phyloP scores from a whole-genome alignment of 306 rosid genomes.

The Mimosa bimucronata region DNA sequence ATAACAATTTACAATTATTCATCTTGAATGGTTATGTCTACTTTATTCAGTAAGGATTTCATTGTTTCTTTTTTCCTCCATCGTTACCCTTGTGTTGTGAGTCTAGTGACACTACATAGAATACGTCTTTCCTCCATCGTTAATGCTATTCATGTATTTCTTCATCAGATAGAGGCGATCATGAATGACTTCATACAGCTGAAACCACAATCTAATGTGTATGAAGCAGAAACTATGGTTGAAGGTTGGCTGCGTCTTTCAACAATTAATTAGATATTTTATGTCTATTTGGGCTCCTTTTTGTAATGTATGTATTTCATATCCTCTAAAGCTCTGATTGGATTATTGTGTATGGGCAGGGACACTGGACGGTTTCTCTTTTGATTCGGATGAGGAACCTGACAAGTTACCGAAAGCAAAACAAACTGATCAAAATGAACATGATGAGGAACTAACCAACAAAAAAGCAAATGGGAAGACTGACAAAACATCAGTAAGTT shows the following conservation, averaged over 20 bases:
- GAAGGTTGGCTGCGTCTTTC: constrained; percentile 66
- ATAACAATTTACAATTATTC: background rate
- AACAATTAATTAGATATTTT: constrained; percentile 23
- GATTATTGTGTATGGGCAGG: constrained; percentile 57
- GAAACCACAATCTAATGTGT: constrained; percentile 73
- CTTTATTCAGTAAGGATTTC: constrained; percentile 7
- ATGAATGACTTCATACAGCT: constrained; percentile 97
- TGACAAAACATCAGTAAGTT: constrained; percentile 70
- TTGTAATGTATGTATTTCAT: constrained; percentile 9
- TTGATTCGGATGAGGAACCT: constrained; percentile 92
- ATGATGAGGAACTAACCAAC: constrained; percentile 55
- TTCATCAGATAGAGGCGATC: constrained; percentile 84
- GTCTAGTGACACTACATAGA: background rate
- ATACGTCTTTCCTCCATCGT: constrained; percentile 6
- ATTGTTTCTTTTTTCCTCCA: background rate
- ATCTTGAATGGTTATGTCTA: constrained; percentile 3
- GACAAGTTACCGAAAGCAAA: constrained; percentile 63
- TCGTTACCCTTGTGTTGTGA: constrained; percentile 8
- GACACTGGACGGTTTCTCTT: constrained; percentile 90
- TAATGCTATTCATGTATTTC: constrained; percentile 35
- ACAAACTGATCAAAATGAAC: constrained; percentile 60
- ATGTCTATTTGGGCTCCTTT: constrained; percentile 29
- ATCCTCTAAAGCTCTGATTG: constrained; percentile 22
- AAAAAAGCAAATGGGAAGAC: constrained; percentile 62
- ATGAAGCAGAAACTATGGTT: constrained; percentile 97